Percentiles rank a stretch among this genome's conserved stretches.
Conservation (phyloP, 257 asterid species). For the Solanum rostratum region DNA sequence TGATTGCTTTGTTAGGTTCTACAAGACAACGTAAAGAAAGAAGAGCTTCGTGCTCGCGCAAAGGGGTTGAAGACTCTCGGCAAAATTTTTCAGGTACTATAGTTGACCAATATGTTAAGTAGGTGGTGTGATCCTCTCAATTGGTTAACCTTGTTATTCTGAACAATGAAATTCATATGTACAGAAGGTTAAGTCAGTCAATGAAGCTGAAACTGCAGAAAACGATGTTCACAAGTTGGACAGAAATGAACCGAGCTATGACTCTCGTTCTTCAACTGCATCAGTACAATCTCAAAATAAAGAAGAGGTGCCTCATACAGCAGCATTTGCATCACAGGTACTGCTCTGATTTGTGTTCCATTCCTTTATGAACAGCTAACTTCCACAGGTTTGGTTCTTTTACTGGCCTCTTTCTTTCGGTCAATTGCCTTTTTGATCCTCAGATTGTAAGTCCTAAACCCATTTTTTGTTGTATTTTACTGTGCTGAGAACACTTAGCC, state of each 20-base stretch:
- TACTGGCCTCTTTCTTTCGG: background rate
- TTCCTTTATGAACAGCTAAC: background rate
- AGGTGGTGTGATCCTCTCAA: background rate
- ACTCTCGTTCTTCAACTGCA: slow-evolving; percentile 29
- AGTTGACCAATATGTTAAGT: background rate
- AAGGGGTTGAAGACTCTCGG: slow-evolving; percentile 96
- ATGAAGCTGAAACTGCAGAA: slow-evolving; percentile 26
- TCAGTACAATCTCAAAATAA: slow-evolving; percentile 33
- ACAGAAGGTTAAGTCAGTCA: slow-evolving; percentile 64
- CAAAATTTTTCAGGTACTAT: slow-evolving; percentile 66
- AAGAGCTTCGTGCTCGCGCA: slow-evolving; percentile 86
- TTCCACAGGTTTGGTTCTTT: background rate
- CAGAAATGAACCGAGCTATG: slow-evolving; percentile 33
- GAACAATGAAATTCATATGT: slow-evolving; percentile 5
- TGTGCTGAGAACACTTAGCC: background rate
- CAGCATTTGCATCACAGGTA: slow-evolving; percentile 44
- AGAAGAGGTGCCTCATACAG: slow-evolving; percentile 21
- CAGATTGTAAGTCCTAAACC: background rate
- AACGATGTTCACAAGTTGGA: slow-evolving; percentile 33
- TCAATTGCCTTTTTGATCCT: background rate
- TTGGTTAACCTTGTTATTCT: background rate
- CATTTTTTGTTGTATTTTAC: background rate
- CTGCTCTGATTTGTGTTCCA: background rate
- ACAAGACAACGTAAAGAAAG: slow-evolving; percentile 80
- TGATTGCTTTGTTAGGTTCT: slow-evolving; percentile 47